phyloP scores from a whole-genome alignment of 257 asterid genomes.

The Perilla frutescens region DNA sequence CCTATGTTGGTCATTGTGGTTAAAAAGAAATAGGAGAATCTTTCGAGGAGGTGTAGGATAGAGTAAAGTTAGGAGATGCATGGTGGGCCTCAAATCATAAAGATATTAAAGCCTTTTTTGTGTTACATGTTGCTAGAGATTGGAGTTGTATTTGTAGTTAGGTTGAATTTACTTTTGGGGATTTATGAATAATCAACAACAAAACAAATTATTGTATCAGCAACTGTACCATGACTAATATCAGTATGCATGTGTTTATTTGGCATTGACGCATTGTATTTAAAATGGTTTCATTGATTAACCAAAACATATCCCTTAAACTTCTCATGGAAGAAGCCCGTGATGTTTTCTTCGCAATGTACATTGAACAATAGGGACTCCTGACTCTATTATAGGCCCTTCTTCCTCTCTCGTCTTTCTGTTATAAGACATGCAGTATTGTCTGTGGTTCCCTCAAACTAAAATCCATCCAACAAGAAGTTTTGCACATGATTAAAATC shows the following conservation, averaged over 20 bases:
- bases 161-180: no score
- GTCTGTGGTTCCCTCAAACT: not conserved
- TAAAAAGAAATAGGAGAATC: no score
- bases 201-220: not conserved
- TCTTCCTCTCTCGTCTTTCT: not conserved
- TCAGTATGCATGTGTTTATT: not conserved
- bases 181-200: not conserved
- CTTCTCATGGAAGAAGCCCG: not conserved
- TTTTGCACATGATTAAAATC: not conserved
- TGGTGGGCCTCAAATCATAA: no score
- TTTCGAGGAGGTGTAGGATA: no score
- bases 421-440: not conserved
- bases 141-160: not conserved
- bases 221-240: not conserved
- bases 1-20: no score
- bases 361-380: not conserved
- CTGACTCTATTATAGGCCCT: not conserved
- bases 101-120: not conserved
- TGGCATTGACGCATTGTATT: not conserved
- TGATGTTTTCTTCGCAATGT: not conserved
- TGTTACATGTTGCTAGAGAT: not conserved
- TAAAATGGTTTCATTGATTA: no score
- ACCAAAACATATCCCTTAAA: no score
- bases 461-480: not conserved
- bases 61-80: no score